Base-by-base conservation (phyloP, 306 rosid genomes). In the Casuarina equisetifolia region DNA sequence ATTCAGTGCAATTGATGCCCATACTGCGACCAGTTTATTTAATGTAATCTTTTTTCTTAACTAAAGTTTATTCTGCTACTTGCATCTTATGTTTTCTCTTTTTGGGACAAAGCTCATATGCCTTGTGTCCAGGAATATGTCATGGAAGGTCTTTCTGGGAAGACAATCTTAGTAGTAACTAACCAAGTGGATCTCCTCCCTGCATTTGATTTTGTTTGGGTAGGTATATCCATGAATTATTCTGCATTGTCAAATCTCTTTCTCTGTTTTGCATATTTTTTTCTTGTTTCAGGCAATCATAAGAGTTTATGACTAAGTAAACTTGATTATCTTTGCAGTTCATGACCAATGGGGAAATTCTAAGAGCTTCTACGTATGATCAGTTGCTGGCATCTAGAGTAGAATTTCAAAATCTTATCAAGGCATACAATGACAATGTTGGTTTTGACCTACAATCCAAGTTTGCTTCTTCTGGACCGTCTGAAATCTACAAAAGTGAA, bases 1-100 rank as follows among this genome's bases (percentile, higher is more conserved):
- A 1, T 90, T 90, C 57, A 90, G 93, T 78, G 91, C 93, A 38
- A 91, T 90, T 76, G 93, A 90, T 87, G 93, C 91, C 45, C 84
- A 90, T 61, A 90, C 87, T 1, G 88, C 91, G 4, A 87, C 85
- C 44, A 76, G 58, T 74, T 78, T 90, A 69, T 84, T 87, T 51
- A 85, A 87, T 74, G 91, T 90, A 79, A 74, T 64, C n/a, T 16
- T 54, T 32, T 9, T 20, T 25, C 12, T 58, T 20, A 2, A 4
- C 4, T 78, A 49, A 40, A 39, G 50, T 10, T 8, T 2, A 48
- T 48, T 10, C 15, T 6, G 68, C 52, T 52, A 35, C 36, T 70
- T 48, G 51, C 10, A 48, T 48, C 13, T 58, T 4, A 25, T 25
- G 10, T 32, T 16, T 25, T 53, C 0, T 9, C 7, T 9, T 9